Conservation (phyloP, 2,329 filamentous ascomycete genomes). For the Sarocladium brachiariae region DNA sequence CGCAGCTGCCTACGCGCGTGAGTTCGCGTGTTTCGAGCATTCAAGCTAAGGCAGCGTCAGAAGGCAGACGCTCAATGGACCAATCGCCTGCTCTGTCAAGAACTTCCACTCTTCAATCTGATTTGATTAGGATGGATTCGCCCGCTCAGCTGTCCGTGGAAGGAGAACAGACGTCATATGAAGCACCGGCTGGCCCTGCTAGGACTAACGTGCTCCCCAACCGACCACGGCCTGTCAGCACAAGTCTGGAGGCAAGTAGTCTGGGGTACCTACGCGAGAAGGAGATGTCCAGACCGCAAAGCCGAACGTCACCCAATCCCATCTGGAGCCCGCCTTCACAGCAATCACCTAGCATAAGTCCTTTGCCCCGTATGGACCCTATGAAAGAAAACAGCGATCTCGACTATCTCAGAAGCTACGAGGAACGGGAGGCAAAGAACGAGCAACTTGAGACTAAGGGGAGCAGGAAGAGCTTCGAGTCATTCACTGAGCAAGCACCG, state of each 20-base stretch:
- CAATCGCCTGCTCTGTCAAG: neutral
- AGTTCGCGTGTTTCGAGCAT: constrained; percentile 3
- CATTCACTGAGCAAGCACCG: constrained; percentile 64
- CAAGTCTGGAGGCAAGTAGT: constrained; percentile 69
- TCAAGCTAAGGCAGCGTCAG: constrained; percentile 14
- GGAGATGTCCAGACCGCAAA: constrained; percentile 46
- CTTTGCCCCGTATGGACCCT: constrained; percentile 21
- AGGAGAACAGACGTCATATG: neutral
- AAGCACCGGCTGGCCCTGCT: neutral
- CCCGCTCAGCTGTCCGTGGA: neutral
- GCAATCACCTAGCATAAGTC: constrained; percentile 35
- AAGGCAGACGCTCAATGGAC: constrained; percentile 13
- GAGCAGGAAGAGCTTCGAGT: constrained; percentile 65
- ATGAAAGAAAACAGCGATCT: constrained; percentile 57
- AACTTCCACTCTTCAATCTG: constrained; percentile 3
- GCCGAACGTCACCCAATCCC: constrained; percentile 13
- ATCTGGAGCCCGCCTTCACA: constrained; percentile 18
- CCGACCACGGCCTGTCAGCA: constrained; percentile 69
- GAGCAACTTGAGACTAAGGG: constrained; percentile 38
- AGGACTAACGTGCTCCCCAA: constrained; percentile 10
- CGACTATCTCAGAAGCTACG: constrained; percentile 73
- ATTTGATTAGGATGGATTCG: constrained; percentile 2
- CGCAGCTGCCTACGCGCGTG: neutral
- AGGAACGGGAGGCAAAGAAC: constrained; percentile 54
- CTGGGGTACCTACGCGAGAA: constrained; percentile 75